phyloP scores from a whole-genome alignment of 768 basidiomycete genomes.

The Agaricus blazei region DNA sequence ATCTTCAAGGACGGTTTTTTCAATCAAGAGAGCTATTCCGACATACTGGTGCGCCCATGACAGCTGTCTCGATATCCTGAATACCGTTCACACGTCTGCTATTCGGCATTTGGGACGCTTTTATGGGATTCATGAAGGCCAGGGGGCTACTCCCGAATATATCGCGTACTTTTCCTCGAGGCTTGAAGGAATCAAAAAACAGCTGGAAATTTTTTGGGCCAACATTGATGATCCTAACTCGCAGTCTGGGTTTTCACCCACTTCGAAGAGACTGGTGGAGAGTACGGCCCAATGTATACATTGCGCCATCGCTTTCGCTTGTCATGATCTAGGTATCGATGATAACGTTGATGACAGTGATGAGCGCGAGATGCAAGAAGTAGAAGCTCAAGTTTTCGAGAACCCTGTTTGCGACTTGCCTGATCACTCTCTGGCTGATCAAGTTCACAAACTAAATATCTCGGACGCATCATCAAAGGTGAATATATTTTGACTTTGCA shows the following conservation, averaged over 20 bases:
- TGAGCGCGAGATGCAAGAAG: neutral
- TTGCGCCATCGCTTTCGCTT: neutral
- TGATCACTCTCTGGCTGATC: too few relatives aligned
- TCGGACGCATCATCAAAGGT: too few relatives aligned
- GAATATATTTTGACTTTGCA: too few relatives aligned
- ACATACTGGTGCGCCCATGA: neutral
- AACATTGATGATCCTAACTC: neutral
- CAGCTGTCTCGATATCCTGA: neutral
- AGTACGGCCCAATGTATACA: neutral
- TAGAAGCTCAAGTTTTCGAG: neutral
- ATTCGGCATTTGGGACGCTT: neutral
- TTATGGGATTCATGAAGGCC: neutral
- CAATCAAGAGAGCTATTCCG: neutral
- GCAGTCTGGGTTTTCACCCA: neutral
- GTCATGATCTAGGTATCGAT: neutral
- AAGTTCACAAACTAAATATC: too few relatives aligned
- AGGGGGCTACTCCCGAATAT: too few relatives aligned
- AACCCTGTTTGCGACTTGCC: too few relatives aligned
- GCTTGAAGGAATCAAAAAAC: neutral
- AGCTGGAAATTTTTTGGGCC: neutral
- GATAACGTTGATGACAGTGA: neutral
- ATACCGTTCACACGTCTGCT: neutral
- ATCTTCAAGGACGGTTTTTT: neutral
- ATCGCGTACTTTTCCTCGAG: neutral
- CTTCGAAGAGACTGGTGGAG: neutral